A percentile compares a stretch with the other conserved stretches of the same genome.
Conservation (phyloP, 2,329 filamentous ascomycete species). For the Epichloe aotearoae region DNA sequence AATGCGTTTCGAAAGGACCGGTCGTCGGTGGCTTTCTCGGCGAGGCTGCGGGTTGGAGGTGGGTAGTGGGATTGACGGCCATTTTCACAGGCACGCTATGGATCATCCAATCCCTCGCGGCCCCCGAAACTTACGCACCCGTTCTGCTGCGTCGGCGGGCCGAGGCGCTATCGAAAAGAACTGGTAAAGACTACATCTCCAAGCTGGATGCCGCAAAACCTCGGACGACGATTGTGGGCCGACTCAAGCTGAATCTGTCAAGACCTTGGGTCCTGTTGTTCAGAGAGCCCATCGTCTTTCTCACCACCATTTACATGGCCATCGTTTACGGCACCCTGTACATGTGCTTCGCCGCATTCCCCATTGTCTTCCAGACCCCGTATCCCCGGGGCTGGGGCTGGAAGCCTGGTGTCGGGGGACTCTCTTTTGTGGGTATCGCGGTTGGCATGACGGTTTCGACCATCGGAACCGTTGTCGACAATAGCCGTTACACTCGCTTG, state of each 20-base stretch:
- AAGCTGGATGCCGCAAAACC: constrained; percentile 31
- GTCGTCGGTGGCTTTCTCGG: constrained; percentile 51
- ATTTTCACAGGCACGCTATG: constrained; percentile 48
- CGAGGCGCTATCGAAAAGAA: constrained; percentile 33
- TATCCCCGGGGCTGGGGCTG: constrained; percentile 33
- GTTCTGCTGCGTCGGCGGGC: constrained; percentile 42
- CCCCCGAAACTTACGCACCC: constrained; percentile 50
- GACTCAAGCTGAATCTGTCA: constrained; percentile 42
- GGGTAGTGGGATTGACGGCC: constrained; percentile 49
- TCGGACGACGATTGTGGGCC: constrained; percentile 27
- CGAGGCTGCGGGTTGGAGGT: constrained; percentile 47
- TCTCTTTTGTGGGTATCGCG: constrained; percentile 48
- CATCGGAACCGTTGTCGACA: constrained; percentile 36
- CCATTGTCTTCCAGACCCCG: constrained; percentile 44
- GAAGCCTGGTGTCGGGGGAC: constrained; percentile 42
- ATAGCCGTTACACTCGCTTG: constrained; percentile 36
- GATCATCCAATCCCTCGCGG: constrained; percentile 34
- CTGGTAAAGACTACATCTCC: constrained; percentile 42
- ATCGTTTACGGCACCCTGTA: constrained; percentile 43
- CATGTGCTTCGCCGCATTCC: constrained; percentile 41
- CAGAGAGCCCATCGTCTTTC: constrained; percentile 51
- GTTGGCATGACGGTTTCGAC: constrained; percentile 49
- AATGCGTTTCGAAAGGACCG: constrained; percentile 27
- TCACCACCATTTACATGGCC: constrained; percentile 51
- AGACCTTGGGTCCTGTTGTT: constrained; percentile 54